Evolutionary conservation across 371 early-diverging fungal genomes (phyloP).

Genomic region (Zychaea mexicana): DNA sequence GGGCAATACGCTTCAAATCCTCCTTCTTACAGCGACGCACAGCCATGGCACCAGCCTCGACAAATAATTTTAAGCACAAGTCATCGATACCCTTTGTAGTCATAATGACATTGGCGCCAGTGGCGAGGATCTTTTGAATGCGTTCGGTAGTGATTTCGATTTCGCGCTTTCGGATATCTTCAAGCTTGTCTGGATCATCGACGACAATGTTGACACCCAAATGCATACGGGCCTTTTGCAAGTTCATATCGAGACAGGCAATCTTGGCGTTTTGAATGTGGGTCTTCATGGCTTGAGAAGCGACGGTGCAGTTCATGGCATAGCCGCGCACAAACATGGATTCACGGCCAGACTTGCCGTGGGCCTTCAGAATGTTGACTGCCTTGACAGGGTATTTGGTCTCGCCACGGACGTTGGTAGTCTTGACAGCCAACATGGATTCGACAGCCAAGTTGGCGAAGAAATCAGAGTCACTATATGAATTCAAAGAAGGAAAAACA

Average conservation of each 20-base stretch:
- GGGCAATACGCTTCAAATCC: constrained; percentile 97
- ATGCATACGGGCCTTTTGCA: constrained; percentile 99
- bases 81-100: constrained; percentile 99
- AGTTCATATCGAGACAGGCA: constrained; percentile 99
- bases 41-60: constrained; percentile 92
- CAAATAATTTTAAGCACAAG: constrained; percentile 96
- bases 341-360: constrained; percentile 96
- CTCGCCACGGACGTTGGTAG: constrained; percentile 84
- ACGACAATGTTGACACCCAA: constrained; percentile 98
- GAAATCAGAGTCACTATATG: constrained; percentile 84
- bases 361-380: constrained; percentile 98
- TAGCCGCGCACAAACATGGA: constrained; percentile 94
- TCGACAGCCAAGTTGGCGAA: constrained; percentile 98
- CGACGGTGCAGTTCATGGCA: constrained; percentile 98
- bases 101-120: constrained; percentile 98
- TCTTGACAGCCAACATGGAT: constrained; percentile 93
- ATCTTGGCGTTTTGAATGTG: constrained; percentile 92
- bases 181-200: constrained; percentile 98
- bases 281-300: constrained; percentile 96
- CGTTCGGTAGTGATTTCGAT: constrained; percentile 96
- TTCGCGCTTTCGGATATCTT: constrained; percentile 97
- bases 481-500: not conserved
- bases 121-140: constrained; percentile 92
- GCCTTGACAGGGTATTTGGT: constrained; percentile 96
- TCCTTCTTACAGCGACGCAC: constrained; percentile 98